Conservation (phyloP, 768 basidiomycete species). For the Rhodosporidiobolus sp. region DNA sequence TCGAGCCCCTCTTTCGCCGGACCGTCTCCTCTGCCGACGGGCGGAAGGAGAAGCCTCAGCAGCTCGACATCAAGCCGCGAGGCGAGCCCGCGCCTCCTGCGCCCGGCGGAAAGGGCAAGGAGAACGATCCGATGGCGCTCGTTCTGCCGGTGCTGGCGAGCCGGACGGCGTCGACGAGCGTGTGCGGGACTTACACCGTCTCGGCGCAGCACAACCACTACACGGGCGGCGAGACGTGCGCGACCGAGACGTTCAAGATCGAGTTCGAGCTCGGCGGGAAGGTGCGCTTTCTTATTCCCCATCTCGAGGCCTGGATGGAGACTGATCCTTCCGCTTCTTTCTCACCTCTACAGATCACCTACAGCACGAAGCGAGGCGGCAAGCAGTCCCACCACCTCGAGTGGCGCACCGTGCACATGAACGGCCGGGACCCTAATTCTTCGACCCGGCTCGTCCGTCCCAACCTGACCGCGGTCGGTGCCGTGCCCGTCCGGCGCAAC, state of each 20-base stretch:
- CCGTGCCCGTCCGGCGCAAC: neutral
- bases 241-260: constrained; percentile 5
- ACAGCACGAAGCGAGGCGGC: constrained; percentile 8
- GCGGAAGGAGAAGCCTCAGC: neutral
- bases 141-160: neutral
- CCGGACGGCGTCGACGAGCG: neutral
- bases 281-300: neutral
- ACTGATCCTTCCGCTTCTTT: no score
- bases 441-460: neutral
- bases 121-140: no score
- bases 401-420: neutral
- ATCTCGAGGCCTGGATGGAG: neutral
- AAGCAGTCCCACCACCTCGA: neutral
- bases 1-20: constrained; percentile 7
- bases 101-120: neutral
- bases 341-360: neutral
- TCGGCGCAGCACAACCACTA: neutral
- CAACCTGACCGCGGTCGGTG: neutral
- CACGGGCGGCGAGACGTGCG: constrained; percentile 21
- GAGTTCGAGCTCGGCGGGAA: constrained; percentile 1
- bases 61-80: no score
- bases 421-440: neutral
- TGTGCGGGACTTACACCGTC: neutral
- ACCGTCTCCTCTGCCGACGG: constrained; percentile 6
- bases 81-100: neutral